Base-by-base conservation (phyloP, 2,329 filamentous ascomycete genomes). In the Monilinia aucupariae region DNA sequence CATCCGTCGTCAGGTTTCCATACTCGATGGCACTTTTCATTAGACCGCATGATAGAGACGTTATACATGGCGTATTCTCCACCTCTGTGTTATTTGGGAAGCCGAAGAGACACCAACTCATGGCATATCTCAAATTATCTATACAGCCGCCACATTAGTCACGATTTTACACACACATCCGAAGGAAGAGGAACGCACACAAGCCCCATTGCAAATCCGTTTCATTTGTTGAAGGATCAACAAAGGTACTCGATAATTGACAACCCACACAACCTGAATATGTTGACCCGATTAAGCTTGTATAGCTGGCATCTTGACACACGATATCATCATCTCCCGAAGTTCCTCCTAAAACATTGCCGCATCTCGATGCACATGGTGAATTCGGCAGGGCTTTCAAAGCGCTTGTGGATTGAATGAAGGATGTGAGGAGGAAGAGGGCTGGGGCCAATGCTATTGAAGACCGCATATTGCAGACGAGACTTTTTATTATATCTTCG, bases 51-150 rank as follows among this genome's bases (percentile, higher is more conserved):
- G 83, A 81, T 22, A 45, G 85, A 83, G 75, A 77, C 49, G 82
- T 86, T 15, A 79, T 74, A 67, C 85, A 73, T 47, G 71, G 71
- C 83, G 10, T 80, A 61, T 76, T 73, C 2, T 72, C 72, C 13
- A 76, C 70, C 13, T 77, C 67, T 1, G 76, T 68, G 61, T 82
- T 79, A 37, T 76, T 73, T 0, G 79, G 79, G 7, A 74, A 71
- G 2, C 80, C 81, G 64, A 79, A 87, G 0, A 87, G 68, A 68
- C 85, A 88, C 68, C 80, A 79, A 1, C 80, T 81, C 1, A 81
- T 67, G 7, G 82, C 77, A 68, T 80, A 86, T 70, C 85, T 78
- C 59, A 86, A 67, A 67, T 87, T 87, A 66, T 85, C 83, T 86
- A 47, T 15, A 1, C 25, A 39, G 34, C 34, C 25, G 4, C 50